A percentile compares a stretch with the other conserved stretches of the same genome.
These are phyloP conservation scores for Erythrophleum fordii DNA, from an alignment of 306 rosid genomes.

Conservation along the genomic window DNA sequence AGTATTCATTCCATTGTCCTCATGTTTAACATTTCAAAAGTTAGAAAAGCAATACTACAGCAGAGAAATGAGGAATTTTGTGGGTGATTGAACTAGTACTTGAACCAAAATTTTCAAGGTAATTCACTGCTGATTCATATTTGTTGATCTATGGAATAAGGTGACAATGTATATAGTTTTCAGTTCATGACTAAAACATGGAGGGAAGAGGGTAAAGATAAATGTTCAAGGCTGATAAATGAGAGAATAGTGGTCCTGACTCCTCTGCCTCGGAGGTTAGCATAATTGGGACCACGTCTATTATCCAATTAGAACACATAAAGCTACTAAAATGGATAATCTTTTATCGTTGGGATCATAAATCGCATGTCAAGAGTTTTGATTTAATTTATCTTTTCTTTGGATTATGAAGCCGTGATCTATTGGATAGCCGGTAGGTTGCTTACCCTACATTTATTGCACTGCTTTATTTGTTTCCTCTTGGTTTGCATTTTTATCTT, in stretches of 20 bases:
- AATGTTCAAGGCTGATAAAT: conserved; percentile 5
- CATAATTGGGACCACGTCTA: background rate
- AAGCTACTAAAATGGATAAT: background rate
- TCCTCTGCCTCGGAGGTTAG: background rate
- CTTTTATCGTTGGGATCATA: background rate
- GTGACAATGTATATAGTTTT: too few relatives aligned
- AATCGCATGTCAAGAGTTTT: background rate
- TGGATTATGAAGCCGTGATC: conserved; percentile 6
- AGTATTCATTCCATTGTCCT: background rate
- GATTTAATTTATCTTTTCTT: background rate
- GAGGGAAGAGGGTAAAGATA: background rate
- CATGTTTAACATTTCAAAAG: background rate
- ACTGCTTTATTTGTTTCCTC: background rate
- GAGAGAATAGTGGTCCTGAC: conserved; percentile 9
- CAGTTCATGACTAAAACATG: background rate
- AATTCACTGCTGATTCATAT: background rate
- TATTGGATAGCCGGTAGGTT: conserved; percentile 19
- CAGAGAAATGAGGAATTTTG: background rate
- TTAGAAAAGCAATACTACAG: background rate
- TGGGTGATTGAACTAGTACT: background rate
- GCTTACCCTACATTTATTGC: background rate
- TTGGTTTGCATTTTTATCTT: background rate
- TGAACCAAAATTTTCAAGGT: background rate
- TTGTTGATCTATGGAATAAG: background rate
- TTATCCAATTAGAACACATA: background rate